Percentiles rank a stretch among this genome's conserved stretches.
Evolutionary conservation across 306 rosid species (phyloP).

Genomic region (Alnus rubra): DNA sequence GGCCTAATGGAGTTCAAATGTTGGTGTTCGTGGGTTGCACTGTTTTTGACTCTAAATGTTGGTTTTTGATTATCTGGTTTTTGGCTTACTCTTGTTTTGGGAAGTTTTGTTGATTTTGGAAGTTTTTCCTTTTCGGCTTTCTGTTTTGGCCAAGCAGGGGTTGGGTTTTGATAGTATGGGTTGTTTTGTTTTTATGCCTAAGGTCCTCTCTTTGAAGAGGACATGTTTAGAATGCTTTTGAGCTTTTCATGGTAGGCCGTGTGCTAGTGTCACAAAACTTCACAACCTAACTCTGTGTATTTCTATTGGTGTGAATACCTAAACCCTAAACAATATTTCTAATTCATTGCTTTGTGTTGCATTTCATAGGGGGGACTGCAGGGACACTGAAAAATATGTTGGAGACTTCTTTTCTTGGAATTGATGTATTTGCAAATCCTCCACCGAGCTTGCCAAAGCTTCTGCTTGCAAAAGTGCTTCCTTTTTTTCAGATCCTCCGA

Average conservation of each 20-base stretch:
- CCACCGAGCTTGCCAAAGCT: slow-evolving; percentile 75
- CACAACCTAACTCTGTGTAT: neutral
- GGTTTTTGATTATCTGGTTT: too few species aligned
- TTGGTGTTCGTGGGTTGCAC: too few species aligned
- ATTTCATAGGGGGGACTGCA: slow-evolving; percentile 64
- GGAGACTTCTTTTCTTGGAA: slow-evolving; percentile 61
- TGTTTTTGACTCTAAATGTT: too few species aligned
- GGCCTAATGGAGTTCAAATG: too few species aligned
- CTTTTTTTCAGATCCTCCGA: slow-evolving; percentile 51
- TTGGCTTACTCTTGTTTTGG: too few species aligned
- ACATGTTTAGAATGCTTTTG: neutral
- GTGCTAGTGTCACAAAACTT: neutral
- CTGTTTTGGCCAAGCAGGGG: too few species aligned
- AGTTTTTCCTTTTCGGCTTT: too few species aligned
- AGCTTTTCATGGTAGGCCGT: neutral
- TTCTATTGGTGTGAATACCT: neutral
- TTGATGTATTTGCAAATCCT: slow-evolving; percentile 56
- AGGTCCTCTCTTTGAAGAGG: too few species aligned
- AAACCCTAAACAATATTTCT: neutral
- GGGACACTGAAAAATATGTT: slow-evolving; percentile 66
- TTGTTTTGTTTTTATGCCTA: too few species aligned
- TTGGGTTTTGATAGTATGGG: too few species aligned
- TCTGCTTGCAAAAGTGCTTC: slow-evolving; percentile 66
- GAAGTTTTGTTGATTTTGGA: too few species aligned
- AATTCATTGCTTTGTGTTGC: neutral